Evolutionary conservation across 192 early-diverging fungal species (phyloP), one percentile per base, ranked within the genome.

Genomic region (Coemansia sp.): DNA sequence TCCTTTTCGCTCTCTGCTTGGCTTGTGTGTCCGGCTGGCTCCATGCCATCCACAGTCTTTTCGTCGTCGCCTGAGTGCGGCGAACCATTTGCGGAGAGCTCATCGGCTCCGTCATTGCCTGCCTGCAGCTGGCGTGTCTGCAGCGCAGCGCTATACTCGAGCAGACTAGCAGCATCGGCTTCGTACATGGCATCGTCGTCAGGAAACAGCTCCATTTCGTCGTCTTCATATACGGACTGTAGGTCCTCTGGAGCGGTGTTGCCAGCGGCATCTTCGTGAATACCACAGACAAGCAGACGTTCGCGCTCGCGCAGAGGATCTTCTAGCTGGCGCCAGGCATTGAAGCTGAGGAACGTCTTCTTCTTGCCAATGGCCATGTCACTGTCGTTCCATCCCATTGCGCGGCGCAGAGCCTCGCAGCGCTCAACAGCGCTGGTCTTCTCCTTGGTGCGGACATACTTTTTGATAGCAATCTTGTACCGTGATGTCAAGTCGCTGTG

Each of bases 251-350:
- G 63, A 3, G 59, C 48, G 28, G 60, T 53, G 0, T 39, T 15
- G 14, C 48, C 40, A 2, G 63, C 56, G 3, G 49, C 52, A 20
- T 62, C 68, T 11, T 65, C 74, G 33, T 71, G 65, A 38, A 78
- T 57, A 39, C 74, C 74, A 18, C 68, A 70, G 41, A 64, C 68
- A 6, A 78, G 56, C 50, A 79, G 81, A 20, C 80, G 82, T 59
- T 94, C 89, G 16, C 76, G 59, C 39, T 79, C 83, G n/a, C 87
- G 81, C 46, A 97, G 83, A 14, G 74, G 75, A 53, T 88, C 86
- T 68, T 97, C 95, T 14, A 97, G 82, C 37, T 81, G 79, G 55
- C 88, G 83, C 95, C 93, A 97, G 18, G 82, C 81, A 3, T 30
- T 54, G 60, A 93, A 92, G 59, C 82, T 83, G 35, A 97, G 60